Evolutionary conservation across 2,329 filamentous ascomycete genomes (phyloP).

Genomic region (Nannizziopsis barbatae): DNA sequence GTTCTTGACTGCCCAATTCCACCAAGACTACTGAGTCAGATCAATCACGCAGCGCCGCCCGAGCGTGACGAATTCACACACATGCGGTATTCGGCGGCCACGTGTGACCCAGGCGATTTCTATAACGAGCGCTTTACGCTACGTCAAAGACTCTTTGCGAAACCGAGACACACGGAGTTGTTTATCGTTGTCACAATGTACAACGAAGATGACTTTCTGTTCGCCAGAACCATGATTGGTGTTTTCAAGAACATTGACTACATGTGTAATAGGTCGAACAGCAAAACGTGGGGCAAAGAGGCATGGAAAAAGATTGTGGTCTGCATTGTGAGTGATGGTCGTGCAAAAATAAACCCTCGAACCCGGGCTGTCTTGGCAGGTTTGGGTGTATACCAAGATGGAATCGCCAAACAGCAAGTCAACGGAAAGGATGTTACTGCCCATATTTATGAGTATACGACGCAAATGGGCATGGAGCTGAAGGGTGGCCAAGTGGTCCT

Average conservation of each 20-base stretch:
- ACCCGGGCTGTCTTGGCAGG: conserved; percentile 82
- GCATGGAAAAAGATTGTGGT: conserved; percentile 99
- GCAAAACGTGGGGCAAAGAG: conserved; percentile 96
- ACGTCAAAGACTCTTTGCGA: conserved; percentile 82
- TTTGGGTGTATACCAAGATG: conserved; percentile 95
- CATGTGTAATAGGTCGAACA: conserved; percentile 87
- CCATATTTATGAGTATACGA: conserved; percentile 76
- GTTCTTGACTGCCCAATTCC: conserved; percentile 95
- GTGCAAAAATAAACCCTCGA: conserved; percentile 88
- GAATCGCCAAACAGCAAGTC: conserved; percentile 96
- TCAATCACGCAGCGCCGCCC: conserved; percentile 65
- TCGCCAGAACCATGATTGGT: conserved; percentile 89
- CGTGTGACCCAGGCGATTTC: conserved; percentile 83
- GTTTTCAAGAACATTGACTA: conserved; percentile 98
- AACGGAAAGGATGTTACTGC: conserved; percentile 93
- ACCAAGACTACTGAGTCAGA: conserved; percentile 71
- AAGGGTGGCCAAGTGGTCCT: conserved; percentile 82
- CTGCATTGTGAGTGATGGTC: conserved; percentile 91
- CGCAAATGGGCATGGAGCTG: conserved; percentile 59
- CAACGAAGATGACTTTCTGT: conserved; percentile 94
- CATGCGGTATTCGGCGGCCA: conserved; percentile 85
- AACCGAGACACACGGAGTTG: conserved; percentile 81
- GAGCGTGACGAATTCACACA: conserved; percentile 73
- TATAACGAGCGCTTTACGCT: conserved; percentile 82
- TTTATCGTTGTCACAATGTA: conserved; percentile 99